Evolutionary conservation across 2,329 filamentous ascomycete genomes (phyloP).

Genomic region (Pezicula radicicola): DNA sequence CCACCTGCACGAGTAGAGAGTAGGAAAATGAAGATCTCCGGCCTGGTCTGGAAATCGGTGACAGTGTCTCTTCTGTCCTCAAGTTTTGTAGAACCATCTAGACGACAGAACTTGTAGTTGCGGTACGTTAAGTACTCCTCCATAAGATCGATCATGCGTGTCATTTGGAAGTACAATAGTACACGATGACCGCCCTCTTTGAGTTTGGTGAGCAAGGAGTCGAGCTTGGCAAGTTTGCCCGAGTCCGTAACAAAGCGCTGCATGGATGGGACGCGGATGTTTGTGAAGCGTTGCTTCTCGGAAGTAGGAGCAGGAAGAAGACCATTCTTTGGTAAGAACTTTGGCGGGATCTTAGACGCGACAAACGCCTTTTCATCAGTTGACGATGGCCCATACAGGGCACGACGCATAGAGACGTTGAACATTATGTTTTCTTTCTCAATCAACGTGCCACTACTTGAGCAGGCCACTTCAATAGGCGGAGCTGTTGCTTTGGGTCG

Average conservation of each 20-base stretch:
- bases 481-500: constrained; percentile 79
- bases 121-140: constrained; percentile 98
- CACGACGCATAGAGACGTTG: constrained; percentile 71
- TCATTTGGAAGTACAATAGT: constrained; percentile 99
- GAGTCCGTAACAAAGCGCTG: constrained; percentile 96
- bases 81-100: constrained; percentile 95
- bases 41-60: constrained; percentile 89
- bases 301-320: constrained; percentile 78
- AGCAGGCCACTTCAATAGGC: constrained; percentile 77
- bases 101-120: constrained; percentile 97
- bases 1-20: constrained; percentile 95
- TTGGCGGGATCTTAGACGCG: constrained; percentile 65
- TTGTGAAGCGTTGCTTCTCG: constrained; percentile 80
- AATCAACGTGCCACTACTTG: constrained; percentile 57
- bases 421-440: constrained; percentile 78
- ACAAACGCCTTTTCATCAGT: constrained; percentile 72
- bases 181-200: constrained; percentile 94
- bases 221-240: constrained; percentile 89
- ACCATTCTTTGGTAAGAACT: constrained; percentile 58
- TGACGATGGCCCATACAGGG: constrained; percentile 64
- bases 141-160: constrained; percentile 98
- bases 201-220: constrained; percentile 80
- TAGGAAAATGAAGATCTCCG: constrained; percentile 96
- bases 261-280: constrained; percentile 94
- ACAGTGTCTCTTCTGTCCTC: constrained; percentile 97